A percentile compares a stretch with the other conserved stretches of the same genome.
These are phyloP conservation scores for Aquilaria yunnanensis DNA, from an alignment of 345 rosid genomes.

Conservation along the genomic window DNA sequence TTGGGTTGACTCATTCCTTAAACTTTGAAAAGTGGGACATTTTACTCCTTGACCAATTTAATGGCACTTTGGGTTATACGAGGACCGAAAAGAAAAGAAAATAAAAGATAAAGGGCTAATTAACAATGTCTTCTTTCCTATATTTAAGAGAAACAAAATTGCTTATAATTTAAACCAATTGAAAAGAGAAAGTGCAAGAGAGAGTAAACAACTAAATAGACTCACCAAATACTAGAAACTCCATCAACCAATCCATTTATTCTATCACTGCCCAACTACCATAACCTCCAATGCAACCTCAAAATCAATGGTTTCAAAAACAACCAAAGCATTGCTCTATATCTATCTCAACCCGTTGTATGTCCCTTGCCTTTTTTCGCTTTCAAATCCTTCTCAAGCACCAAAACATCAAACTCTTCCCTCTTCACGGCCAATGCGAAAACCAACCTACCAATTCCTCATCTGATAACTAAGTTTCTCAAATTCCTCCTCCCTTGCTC, in stretches of 20 bases:
- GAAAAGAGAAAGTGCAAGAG: too few species aligned
- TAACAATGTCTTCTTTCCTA: too few species aligned
- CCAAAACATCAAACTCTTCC: conserved; percentile 79
- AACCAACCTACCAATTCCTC: conserved; percentile 86
- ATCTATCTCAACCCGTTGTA: conserved; percentile 93
- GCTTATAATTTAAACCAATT: too few species aligned
- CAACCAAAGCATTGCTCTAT: conserved; percentile 95
- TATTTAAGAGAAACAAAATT: too few species aligned
- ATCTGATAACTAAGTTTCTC: conserved; percentile 75
- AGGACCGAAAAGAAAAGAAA: too few species aligned
- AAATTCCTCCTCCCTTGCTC: conserved; percentile 33
- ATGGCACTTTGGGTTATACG: too few species aligned
- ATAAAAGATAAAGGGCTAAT: too few species aligned
- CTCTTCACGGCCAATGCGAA: conserved; percentile 83
- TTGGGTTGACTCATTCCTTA: too few species aligned
- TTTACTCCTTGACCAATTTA: too few species aligned
- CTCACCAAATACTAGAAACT: conserved; percentile 85
- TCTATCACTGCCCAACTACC: conserved; percentile 86
- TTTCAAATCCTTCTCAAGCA: conserved; percentile 86
- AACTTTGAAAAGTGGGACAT: too few species aligned
- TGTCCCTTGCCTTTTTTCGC: conserved; percentile 97
- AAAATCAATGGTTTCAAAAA: conserved; percentile 87
- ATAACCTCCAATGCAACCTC: conserved; percentile 78
- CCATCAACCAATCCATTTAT: conserved; percentile 95
- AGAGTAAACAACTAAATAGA: background rate